Percentiles rank a stretch among this genome's conserved stretches.
phyloP scores from a whole-genome alignment of 2,329 filamentous ascomycete genomes.

The Xylariomycetidae sp. region DNA sequence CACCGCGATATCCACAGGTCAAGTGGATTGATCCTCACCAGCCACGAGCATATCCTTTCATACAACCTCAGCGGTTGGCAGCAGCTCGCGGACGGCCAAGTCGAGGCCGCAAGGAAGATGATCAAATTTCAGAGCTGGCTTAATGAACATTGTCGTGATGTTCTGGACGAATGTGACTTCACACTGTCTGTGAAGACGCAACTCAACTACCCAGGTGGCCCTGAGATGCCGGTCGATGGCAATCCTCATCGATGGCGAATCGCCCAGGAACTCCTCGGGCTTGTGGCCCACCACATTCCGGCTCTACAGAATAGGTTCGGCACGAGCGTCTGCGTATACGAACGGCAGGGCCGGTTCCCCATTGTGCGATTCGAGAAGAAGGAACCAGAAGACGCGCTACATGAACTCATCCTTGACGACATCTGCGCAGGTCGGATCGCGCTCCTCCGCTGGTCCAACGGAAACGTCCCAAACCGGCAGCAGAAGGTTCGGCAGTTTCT shows the following conservation, averaged over 20 bases:
- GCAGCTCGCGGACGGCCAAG: slow-evolving; percentile 40
- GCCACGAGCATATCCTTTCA: slow-evolving; percentile 60
- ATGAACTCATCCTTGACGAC: slow-evolving; percentile 32
- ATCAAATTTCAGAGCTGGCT: slow-evolving; percentile 47
- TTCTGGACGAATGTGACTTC: slow-evolving; percentile 59
- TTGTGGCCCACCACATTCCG: slow-evolving; percentile 33
- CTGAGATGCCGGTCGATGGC: slow-evolving; percentile 42
- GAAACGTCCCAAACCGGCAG: slow-evolving; percentile 1
- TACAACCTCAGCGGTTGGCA: slow-evolving; percentile 59
- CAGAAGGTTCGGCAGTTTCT: slow-evolving; percentile 16
- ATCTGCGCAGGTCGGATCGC: slow-evolving; percentile 28
- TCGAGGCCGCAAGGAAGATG: slow-evolving; percentile 38
- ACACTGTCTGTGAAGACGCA: slow-evolving; percentile 49
- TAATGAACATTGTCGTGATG: slow-evolving; percentile 44
- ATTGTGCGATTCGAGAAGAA: slow-evolving; percentile 48
- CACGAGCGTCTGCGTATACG: slow-evolving; percentile 39
- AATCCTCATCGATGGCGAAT: slow-evolving; percentile 47
- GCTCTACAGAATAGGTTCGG: slow-evolving; percentile 33
- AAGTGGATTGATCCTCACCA: slow-evolving; percentile 50
- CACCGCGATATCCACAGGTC: slow-evolving; percentile 31
- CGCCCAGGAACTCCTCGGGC: slow-evolving; percentile 32
- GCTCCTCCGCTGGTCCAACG: slow-evolving; percentile 14
- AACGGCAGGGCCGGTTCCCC: slow-evolving; percentile 39
- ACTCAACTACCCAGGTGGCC: slow-evolving; percentile 50
- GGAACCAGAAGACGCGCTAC: slow-evolving; percentile 39